These are phyloP conservation scores for Colletotrichum zoysiae DNA, from an alignment of 2,329 filamentous ascomycete species.

Conservation along the genomic window DNA sequence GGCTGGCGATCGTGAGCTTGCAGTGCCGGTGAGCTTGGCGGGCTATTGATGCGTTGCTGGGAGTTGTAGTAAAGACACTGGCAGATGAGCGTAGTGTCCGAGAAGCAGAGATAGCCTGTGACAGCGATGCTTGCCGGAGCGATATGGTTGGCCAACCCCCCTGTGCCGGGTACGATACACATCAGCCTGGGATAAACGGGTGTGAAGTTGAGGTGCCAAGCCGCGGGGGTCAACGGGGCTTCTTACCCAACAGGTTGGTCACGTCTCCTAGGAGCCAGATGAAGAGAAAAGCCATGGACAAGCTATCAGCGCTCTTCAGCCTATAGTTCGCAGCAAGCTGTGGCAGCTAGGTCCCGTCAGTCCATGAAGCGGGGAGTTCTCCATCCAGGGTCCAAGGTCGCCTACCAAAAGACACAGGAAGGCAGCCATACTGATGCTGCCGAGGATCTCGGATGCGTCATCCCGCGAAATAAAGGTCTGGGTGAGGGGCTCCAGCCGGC, in stretches of 20 bases:
- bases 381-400: too few species aligned
- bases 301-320: slow-evolving; percentile 28
- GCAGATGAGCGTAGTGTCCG: slow-evolving; percentile 33
- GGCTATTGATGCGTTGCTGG: neutral
- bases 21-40: neutral
- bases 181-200: neutral
- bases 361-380: too few species aligned
- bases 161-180: neutral
- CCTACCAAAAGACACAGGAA: slow-evolving; percentile 34
- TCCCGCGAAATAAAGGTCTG: neutral
- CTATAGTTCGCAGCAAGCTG: slow-evolving; percentile 30
- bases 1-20: slow-evolving; percentile 4
- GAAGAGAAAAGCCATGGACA: slow-evolving; percentile 34
- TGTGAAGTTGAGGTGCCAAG: too few species aligned
- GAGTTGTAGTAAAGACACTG: slow-evolving; percentile 31
- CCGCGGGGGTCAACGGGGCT: neutral
- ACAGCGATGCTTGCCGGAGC: slow-evolving; percentile 29
- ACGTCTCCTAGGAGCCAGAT: slow-evolving; percentile 28
- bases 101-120: slow-evolving; percentile 27
- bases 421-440: slow-evolving; percentile 36
- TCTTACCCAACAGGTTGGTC: slow-evolving; percentile 27
- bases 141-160: slow-evolving; percentile 22
- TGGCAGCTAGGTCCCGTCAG: slow-evolving; percentile 12
- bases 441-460: slow-evolving; percentile 33
- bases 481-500: neutral